phyloP scores from a whole-genome alignment of 441 rosid species.

The Dalechampia spathulata region DNA sequence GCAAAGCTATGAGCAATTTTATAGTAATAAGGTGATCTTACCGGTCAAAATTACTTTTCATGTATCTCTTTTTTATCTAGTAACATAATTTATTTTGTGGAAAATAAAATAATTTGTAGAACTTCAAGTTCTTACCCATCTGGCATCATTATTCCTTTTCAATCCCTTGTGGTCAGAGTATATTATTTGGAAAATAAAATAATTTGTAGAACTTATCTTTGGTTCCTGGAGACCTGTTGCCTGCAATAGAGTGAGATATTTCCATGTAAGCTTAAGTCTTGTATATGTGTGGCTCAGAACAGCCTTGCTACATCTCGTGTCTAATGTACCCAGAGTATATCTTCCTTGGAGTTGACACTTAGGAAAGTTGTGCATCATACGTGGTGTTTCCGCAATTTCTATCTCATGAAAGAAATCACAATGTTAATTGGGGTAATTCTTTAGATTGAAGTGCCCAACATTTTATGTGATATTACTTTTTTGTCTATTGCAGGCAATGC shows the following conservation, averaged over 20 bases:
- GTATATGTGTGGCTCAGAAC: not conserved
- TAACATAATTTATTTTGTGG: not conserved
- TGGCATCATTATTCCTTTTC: slow-evolving; percentile 5
- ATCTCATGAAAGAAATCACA: not conserved
- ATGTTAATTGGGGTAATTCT: not conserved
- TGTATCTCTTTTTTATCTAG: not conserved
- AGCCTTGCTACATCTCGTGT: not conserved
- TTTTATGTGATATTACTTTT: not conserved
- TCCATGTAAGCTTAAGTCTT: not conserved
- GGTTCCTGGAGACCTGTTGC: too few relatives aligned
- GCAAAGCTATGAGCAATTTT: slow-evolving; percentile 1
- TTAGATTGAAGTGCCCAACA: not conserved
- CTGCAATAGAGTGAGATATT: too few relatives aligned
- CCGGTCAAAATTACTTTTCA: not conserved
- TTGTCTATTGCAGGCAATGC: slow-evolving; percentile 40
- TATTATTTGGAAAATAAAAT: too few relatives aligned
- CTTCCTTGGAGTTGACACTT: not conserved
- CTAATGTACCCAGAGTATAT: not conserved
- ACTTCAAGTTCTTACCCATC: too few relatives aligned
- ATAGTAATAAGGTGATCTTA: not conserved
- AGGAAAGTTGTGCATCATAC: not conserved
- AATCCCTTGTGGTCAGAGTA: not conserved
- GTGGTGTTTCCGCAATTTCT: not conserved
- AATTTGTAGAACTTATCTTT: too few relatives aligned
- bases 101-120: too few relatives aligned